phyloP scores from a whole-genome alignment of 106 monocot genomes.

The Vanilla planifolia region DNA sequence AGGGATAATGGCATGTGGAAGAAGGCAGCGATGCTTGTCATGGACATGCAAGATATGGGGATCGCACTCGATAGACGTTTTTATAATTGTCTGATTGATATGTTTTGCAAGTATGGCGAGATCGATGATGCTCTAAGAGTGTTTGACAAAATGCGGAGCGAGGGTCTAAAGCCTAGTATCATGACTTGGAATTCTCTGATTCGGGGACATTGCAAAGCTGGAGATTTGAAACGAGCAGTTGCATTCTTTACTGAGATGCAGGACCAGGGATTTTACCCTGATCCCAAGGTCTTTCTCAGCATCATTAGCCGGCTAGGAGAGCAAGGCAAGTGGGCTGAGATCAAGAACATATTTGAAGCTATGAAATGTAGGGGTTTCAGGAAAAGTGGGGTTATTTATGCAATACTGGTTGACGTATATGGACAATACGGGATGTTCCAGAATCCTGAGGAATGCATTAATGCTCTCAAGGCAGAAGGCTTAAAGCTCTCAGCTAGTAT shows the following conservation, averaged over 20 bases:
- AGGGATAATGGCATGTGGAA: conserved; percentile 90
- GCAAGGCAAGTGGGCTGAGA: conserved; percentile 66
- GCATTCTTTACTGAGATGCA: conserved; percentile 52
- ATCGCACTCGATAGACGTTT: conserved; percentile 32
- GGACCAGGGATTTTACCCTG: conserved; percentile 66
- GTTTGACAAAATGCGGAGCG: conserved; percentile 50
- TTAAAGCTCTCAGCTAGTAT: conserved; percentile 40
- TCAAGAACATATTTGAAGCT: conserved; percentile 43
- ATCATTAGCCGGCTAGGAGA: conserved; percentile 62
- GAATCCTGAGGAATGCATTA: conserved; percentile 47
- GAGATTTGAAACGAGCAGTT: conserved; percentile 47
- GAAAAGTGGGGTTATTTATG: conserved; percentile 52
- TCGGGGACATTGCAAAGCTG: conserved; percentile 50
- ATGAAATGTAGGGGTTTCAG: conserved; percentile 50
- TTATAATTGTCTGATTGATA: conserved; percentile 58
- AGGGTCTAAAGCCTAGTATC: conserved; percentile 53
- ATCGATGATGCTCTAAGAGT: conserved; percentile 35
- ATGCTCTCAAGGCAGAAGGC: conserved; percentile 69
- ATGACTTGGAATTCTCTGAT: conserved; percentile 65
- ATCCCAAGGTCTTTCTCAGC: conserved; percentile 52
- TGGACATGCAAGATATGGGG: conserved; percentile 50
- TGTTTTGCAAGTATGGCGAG: conserved; percentile 53
- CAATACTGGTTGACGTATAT: conserved; percentile 69
- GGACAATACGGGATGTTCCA: conserved; percentile 75
- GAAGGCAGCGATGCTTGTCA: conserved; percentile 49